Conservation (phyloP, 2,329 filamentous ascomycete species). For the Chaetomium globosum region DNA sequence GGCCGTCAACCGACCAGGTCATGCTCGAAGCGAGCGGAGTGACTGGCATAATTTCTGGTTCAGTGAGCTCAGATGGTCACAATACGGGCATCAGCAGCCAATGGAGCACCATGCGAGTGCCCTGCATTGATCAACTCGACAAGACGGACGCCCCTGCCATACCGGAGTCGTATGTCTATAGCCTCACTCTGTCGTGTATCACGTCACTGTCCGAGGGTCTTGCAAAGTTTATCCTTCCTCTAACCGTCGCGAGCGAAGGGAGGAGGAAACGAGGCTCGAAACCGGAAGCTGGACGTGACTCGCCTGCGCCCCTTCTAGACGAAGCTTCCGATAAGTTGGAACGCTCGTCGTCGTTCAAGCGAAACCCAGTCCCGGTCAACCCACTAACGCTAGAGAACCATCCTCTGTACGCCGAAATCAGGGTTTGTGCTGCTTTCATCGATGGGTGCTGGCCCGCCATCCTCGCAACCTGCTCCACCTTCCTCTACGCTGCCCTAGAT, state of each 20-base stretch:
- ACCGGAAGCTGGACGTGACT: conserved; percentile 49
- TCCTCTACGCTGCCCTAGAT: conserved; percentile 87
- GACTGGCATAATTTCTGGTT: conserved; percentile 79
- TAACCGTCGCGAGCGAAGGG: conserved; percentile 78
- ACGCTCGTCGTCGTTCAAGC: conserved; percentile 69
- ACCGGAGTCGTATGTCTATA: conserved; percentile 93
- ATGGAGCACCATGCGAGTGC: conserved; percentile 85
- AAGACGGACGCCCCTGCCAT: conserved; percentile 81
- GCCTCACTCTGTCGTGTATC: conserved; percentile 83
- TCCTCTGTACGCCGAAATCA: conserved; percentile 69
- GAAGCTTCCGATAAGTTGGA: conserved; percentile 51
- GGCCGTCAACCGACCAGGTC: conserved; percentile 73
- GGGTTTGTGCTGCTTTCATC: conserved; percentile 78
- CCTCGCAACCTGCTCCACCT: conserved; percentile 91
- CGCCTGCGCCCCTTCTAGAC: conserved; percentile 46
- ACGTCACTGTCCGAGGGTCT: conserved; percentile 88
- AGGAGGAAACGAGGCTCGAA: conserved; percentile 56
- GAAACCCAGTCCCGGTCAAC: conserved; percentile 79
- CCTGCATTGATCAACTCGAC: conserved; percentile 92
- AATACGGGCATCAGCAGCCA: conserved; percentile 82
- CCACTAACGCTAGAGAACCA: conserved; percentile 76
- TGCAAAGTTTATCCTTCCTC: conserved; percentile 87
- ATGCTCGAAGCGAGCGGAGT: conserved; percentile 86
- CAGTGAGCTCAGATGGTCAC: conserved; percentile 66
- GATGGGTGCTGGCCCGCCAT: conserved; percentile 95